Evolutionary conservation across 1,284 basidiomycete genomes (phyloP).

Genomic region (Ganoderma lingzhi): DNA sequence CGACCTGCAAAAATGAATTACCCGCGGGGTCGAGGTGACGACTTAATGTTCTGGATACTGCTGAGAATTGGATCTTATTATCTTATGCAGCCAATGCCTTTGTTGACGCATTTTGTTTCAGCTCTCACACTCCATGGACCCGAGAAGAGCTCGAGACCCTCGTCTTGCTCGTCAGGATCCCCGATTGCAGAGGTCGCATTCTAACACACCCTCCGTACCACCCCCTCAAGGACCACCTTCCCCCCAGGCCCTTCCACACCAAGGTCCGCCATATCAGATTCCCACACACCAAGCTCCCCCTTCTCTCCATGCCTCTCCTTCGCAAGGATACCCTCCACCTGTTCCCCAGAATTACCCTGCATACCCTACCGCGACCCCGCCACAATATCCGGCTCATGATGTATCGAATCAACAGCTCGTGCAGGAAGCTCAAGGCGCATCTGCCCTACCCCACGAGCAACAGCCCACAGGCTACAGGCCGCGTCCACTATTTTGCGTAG

Average conservation of each 20-base stretch:
- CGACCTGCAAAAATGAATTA: constrained; percentile 55
- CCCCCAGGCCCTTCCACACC: constrained; percentile 24
- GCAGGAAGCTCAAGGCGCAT: constrained; percentile 39
- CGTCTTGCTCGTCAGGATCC: constrained; percentile 75
- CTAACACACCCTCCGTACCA: constrained; percentile 47
- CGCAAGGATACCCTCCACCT: constrained; percentile 29
- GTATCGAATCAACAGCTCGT: constrained; percentile 38
- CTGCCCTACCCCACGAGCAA: constrained; percentile 21
- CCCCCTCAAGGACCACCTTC: constrained; percentile 18
- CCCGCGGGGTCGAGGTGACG: constrained; percentile 72
- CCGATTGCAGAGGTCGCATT: constrained; percentile 62
- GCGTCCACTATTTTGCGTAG: constrained; percentile 92
- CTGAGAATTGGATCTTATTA: constrained; percentile 57
- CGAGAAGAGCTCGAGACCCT: constrained; percentile 80
- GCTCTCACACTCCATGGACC: constrained; percentile 64
- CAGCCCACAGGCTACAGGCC: constrained; percentile 54
- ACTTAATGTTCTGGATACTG: constrained; percentile 91
- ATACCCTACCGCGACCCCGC: constrained; percentile 48
- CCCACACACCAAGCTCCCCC: not conserved
- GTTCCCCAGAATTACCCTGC: constrained; percentile 29
- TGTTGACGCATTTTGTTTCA: constrained; percentile 19
- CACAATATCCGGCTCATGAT: constrained; percentile 37
- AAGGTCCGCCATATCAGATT: constrained; percentile 25
- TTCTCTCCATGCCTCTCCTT: constrained; percentile 31
- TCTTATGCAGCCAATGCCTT: not conserved